Base-by-base conservation (phyloP, 2,329 filamentous ascomycete genomes). In the Aspergillus tanneri region DNA sequence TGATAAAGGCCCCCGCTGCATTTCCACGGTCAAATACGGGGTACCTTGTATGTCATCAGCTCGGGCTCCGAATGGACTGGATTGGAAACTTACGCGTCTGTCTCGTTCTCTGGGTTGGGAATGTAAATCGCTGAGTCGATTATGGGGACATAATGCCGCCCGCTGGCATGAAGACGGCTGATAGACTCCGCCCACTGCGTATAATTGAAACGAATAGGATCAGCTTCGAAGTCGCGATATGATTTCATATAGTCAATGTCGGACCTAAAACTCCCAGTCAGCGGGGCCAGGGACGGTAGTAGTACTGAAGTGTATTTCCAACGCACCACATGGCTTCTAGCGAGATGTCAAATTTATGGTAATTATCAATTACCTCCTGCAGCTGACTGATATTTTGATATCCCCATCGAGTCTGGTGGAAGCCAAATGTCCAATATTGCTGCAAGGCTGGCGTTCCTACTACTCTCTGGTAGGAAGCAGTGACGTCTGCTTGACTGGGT, bases 391-490 rank as follows among this genome's bases (percentile, higher is more conserved):
- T 90, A 59, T 88, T 89, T 30, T 78, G 72, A 64, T 93, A 93
- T 0, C 88, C 89, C 84, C 88, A 93, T 50, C 87, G 79, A 59
- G 88, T 92, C 64, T 95, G 88, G 56, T 95, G 89, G 63, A 80
- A 92, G 0, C 90, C 90, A 51, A 95, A 82, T 0, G 85, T 83
- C 77, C 82, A 92, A 71, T 93, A 93, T 56, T 87, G 84, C 62
- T 91, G 86, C 82, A 92, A 84, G 0, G 84, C 84, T 1, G 88
- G 88, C 5, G 88, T 72, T 0, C 88, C 88, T 43, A 85, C 74
- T 1, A 84, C 80, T 44, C 79, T 83, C 53, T 88, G 84, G 63
- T 92, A 93, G 30, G 86, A 78, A 63, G 81, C 82, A 12, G 83
- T 87, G 19, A 90, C 83, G 10, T 85, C 80, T 5, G 79, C 75